A percentile compares a stretch with the other conserved stretches of the same genome.
These are phyloP conservation scores for Pythium graminicola DNA, from an alignment of 352 stramenopile species.

Conservation along the genomic window DNA sequence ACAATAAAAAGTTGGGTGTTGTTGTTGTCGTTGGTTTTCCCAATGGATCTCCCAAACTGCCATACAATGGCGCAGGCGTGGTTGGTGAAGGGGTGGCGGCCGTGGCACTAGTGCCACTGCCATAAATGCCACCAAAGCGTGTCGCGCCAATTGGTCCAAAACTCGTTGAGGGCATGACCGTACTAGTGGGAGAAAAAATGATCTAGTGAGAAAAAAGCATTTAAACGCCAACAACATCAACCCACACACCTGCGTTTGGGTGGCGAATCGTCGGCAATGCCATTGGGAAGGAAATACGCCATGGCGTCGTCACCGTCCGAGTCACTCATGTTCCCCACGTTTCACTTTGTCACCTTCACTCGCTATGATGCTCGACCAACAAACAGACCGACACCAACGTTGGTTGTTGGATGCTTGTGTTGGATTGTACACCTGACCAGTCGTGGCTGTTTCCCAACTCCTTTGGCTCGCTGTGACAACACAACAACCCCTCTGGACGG, in stretches of 20 bases:
- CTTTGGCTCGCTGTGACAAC: background rate
- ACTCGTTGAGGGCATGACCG: conserved; percentile 6
- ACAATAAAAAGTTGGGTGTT: conserved; percentile 21
- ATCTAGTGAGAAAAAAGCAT: too few relatives aligned
- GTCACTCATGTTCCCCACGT: conserved; percentile 40
- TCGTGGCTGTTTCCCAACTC: conserved; percentile 14
- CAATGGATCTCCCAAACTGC: background rate
- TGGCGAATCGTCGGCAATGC: conserved; percentile 76
- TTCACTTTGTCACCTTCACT: too few relatives aligned
- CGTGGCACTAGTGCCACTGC: background rate
- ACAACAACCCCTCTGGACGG: background rate
- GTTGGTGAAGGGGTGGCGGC: background rate
- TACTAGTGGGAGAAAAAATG: too few relatives aligned
- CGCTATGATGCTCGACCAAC: too few relatives aligned
- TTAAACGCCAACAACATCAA: too few relatives aligned
- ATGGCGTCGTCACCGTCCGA: conserved; percentile 58
- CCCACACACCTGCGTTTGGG: conserved; percentile 51
- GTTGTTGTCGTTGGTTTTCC: background rate
- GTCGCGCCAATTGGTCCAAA: conserved; percentile 22
- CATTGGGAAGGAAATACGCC: conserved; percentile 81
- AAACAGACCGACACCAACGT: too few relatives aligned
- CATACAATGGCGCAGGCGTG: conserved; percentile 7
- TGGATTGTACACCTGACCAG: background rate
- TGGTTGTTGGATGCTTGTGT: conserved; percentile 1
- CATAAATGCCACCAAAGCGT: conserved; percentile 14